A percentile compares a stretch with the other conserved stretches of the same genome.
Conservation (phyloP, 2,329 filamentous ascomycete genomes). For the Purpureocillium takamizusanense region DNA sequence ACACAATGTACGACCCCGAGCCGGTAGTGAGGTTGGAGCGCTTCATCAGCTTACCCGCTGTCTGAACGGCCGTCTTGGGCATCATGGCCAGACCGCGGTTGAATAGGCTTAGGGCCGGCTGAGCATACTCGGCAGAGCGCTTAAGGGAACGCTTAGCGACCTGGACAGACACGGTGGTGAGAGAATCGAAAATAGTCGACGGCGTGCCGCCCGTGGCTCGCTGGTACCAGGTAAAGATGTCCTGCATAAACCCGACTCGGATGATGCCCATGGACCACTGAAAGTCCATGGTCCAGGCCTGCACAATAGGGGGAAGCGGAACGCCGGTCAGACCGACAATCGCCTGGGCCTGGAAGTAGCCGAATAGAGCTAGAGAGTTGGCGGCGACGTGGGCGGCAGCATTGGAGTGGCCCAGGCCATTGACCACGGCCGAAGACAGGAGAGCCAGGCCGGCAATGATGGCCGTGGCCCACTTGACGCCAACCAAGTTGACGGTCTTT, state of each 20-base stretch:
- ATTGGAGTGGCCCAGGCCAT: conserved; percentile 84
- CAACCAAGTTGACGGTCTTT: conserved; percentile 82
- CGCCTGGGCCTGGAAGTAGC: conserved; percentile 90
- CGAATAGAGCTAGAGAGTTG: conserved; percentile 87
- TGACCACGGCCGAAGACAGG: conserved; percentile 78
- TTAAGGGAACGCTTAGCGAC: conserved; percentile 56
- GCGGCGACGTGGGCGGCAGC: conserved; percentile 90
- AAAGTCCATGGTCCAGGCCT: conserved; percentile 94
- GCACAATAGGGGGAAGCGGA: conserved; percentile 74
- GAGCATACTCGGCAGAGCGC: conserved; percentile 32
- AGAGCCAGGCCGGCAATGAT: conserved; percentile 79
- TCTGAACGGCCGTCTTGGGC: conserved; percentile 26
- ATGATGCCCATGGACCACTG: conserved; percentile 98
- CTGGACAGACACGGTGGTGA: conserved; percentile 71
- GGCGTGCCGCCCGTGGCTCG: conserved; percentile 83
- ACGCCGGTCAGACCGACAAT: conserved; percentile 82
- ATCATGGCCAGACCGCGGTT: conserved; percentile 47
- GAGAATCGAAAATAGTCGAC: conserved; percentile 65
- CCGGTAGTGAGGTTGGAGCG: conserved; percentile 44
- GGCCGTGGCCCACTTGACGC: conserved; percentile 83
- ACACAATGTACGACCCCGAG: conserved; percentile 54
- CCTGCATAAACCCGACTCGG: conserved; percentile 75
- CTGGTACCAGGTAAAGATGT: conserved; percentile 91
- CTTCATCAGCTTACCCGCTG: conserved; percentile 37
- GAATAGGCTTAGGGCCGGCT: conserved; percentile 31